A percentile compares a stretch with the other conserved stretches of the same genome.
phyloP scores from a whole-genome alignment of 805 yeast species.

The Spathaspora arborariae region DNA sequence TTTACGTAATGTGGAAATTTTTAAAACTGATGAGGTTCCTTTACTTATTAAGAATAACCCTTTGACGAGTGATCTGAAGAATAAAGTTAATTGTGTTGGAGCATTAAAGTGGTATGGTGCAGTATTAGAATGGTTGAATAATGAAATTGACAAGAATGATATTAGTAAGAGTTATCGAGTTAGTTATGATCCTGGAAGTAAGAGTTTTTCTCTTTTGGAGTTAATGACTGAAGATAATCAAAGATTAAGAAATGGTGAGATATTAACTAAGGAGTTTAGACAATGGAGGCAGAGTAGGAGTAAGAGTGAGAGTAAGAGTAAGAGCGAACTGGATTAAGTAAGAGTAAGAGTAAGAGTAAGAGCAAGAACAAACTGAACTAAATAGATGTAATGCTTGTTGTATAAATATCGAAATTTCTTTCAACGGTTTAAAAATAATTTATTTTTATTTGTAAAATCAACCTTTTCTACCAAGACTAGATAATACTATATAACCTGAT shows the following conservation, averaged over 20 bases:
- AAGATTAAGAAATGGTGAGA: slow-evolving; percentile 32
- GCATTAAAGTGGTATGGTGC: slow-evolving; percentile 87
- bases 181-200: slow-evolving; percentile 53
- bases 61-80: slow-evolving; percentile 23
- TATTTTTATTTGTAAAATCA: too few species aligned
- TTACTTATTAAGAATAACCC: slow-evolving; percentile 53
- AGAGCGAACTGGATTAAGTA: too few species aligned
- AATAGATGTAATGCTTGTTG: background rate
- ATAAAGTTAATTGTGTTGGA: slow-evolving; percentile 65
- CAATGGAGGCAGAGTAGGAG: slow-evolving; percentile 23
- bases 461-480: too few species aligned
- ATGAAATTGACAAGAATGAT: slow-evolving; percentile 44
- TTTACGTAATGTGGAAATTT: slow-evolving; percentile 71
- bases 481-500: too few species aligned
- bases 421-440: too few species aligned
- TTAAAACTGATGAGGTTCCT: slow-evolving; percentile 76
- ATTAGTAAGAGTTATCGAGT: slow-evolving; percentile 51
- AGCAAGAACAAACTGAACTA: too few species aligned
- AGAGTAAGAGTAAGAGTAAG: too few species aligned
- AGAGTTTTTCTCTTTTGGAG: slow-evolving; percentile 49
- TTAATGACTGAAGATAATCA: slow-evolving; percentile 40
- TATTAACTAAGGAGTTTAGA: slow-evolving; percentile 45
- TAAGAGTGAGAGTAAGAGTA: too few species aligned
- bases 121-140: slow-evolving; percentile 70
- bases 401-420: too few species aligned